These are phyloP conservation scores for Candida pseudocylindracea DNA, from an alignment of 1,139 yeast species.

Conservation along the genomic window DNA sequence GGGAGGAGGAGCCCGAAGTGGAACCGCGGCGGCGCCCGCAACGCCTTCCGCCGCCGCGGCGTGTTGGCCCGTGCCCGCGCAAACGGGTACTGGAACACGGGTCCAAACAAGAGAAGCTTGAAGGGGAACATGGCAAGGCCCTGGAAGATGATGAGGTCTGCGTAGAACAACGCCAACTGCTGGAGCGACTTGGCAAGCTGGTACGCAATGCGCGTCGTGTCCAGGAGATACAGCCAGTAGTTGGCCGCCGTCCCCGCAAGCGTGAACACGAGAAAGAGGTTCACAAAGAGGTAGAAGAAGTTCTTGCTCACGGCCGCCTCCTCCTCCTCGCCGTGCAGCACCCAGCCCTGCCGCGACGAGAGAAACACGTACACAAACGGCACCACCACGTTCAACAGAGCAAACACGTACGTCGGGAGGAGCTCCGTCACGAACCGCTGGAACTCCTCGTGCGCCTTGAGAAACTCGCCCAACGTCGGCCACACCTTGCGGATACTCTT, in stretches of 20 bases:
- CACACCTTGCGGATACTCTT: conserved; percentile 51
- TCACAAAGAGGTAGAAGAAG: conserved; percentile 59
- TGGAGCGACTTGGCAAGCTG: conserved; percentile 52
- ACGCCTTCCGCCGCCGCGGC: no score
- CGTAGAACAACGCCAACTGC: conserved; percentile 49
- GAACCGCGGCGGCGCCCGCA: conserved; percentile 43
- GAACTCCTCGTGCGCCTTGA: conserved; percentile 42
- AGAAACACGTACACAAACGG: conserved; percentile 52
- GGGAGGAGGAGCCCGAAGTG: conserved; percentile 70
- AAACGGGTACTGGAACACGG: conserved; percentile 3
- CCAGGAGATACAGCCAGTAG: conserved; percentile 46
- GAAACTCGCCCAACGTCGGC: conserved; percentile 45
- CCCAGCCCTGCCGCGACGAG: conserved; percentile 46
- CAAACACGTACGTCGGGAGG: conserved; percentile 54
- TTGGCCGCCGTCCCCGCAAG: conserved; percentile 38
- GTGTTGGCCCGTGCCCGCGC: neutral
- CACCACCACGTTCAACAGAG: conserved; percentile 39
- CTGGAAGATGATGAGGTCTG: conserved; percentile 50
- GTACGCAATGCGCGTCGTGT: conserved; percentile 52
- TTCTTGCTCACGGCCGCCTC: conserved; percentile 53
- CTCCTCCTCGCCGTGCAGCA: conserved; percentile 59
- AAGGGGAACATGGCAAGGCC: conserved; percentile 67
- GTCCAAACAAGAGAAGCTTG: conserved; percentile 31
- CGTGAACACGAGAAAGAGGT: conserved; percentile 56
- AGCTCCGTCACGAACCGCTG: conserved; percentile 53